Evolutionary conservation across 2,329 filamentous ascomycete species (phyloP), one percentile per base, ranked within the genome.

Genomic region (Ceratocystis destructans): DNA sequence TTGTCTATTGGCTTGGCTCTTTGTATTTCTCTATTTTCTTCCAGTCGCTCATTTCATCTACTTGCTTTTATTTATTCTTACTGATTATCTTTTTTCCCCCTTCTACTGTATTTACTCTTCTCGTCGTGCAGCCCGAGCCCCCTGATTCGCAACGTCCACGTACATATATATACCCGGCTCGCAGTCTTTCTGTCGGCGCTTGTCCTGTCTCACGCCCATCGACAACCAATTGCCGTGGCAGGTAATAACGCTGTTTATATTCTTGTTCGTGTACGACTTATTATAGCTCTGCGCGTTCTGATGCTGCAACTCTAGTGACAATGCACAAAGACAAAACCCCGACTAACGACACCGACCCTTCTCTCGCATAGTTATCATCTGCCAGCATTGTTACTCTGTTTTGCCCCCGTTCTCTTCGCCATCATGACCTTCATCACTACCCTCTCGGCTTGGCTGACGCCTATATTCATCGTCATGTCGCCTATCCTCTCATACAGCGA

Each of bases 401-500:
- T 33, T 17, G 5, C 17, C 37, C 31, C 10, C 22, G 31, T 12
- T 17, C 17, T 31, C 55, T 37, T 31, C 28, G 20, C 28, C 48
- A 61, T 15, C 64, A 74, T 75, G 73, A 70, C 70, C 62, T 80
- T 79, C 75, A 71, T 83, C 66, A 77, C 77, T 62, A 73, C 76
- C 59, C 70, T 84, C 68, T 78, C 82, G 73, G 81, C 80, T 76
- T 80, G 80, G 72, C 74, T 83, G 69, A 83, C 84, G 73, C 85
- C 85, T 25, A 74, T 85, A 66, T 87, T 87, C 72, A 79, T 87
- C 69, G 78, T 86, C 71, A 70, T 83, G 70, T 87, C 84, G 71
- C 85, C 84, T 20, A 77, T 87, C 59, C 76, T 86, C 50, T 86
- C 84, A 65, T 87, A 87, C 74, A 80, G 80, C 71, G 85, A 87